phyloP scores from a whole-genome alignment of 2,329 filamentous ascomycete genomes.

The Xylaria polymorpha region DNA sequence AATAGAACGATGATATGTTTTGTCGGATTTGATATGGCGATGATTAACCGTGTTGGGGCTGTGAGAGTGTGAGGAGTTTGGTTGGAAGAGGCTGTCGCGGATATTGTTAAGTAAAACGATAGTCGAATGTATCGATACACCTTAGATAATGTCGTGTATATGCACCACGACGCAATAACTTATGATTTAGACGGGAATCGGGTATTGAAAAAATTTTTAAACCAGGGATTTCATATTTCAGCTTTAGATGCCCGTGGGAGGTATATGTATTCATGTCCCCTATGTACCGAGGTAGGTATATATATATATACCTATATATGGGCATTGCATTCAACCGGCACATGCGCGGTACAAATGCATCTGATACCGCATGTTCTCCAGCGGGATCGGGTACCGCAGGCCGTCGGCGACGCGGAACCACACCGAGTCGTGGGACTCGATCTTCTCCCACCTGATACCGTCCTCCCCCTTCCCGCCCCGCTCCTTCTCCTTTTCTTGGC shows the following conservation, averaged over 20 bases:
- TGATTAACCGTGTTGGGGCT: not conserved
- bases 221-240: too few species aligned
- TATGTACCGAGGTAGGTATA: not conserved
- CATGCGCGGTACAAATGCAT: slow-evolving; percentile 78
- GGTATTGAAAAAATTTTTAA: too few species aligned
- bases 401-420: slow-evolving; percentile 82
- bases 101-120: too few species aligned
- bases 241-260: too few species aligned
- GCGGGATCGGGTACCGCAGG: slow-evolving; percentile 81
- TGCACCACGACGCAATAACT: not conserved
- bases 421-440: slow-evolving; percentile 78
- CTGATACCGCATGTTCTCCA: slow-evolving; percentile 97
- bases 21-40: not conserved
- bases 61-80: not conserved
- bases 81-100: not conserved
- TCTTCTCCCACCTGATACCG: slow-evolving; percentile 73
- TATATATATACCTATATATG: not conserved
- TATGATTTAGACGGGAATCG: not conserved
- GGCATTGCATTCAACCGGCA: not conserved
- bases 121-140: too few species aligned
- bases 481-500: slow-evolving; percentile 39
- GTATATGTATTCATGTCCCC: too few species aligned
- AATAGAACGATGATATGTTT: not conserved
- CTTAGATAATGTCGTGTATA: too few species aligned
- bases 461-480: slow-evolving; percentile 53